These are phyloP conservation scores for Chromera velia DNA, from an alignment of 73 alveolate species.

Conservation along the genomic window DNA sequence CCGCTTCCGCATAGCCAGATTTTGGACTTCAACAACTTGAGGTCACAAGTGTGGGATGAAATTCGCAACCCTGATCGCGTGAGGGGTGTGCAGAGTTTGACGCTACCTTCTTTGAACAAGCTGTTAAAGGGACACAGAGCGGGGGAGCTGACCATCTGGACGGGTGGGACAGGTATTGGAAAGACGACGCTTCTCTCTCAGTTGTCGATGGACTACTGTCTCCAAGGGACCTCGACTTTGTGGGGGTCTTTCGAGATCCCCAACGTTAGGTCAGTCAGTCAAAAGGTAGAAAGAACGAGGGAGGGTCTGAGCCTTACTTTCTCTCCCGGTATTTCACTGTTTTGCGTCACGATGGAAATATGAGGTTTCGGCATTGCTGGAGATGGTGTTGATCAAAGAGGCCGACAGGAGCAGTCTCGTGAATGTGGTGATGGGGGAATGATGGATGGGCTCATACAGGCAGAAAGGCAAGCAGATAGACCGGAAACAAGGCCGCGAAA, in stretches of 20 bases:
- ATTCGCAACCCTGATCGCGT: conserved; percentile 43
- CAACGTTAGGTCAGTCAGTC: conserved; percentile 61
- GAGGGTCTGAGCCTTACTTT: no score
- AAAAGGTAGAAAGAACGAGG: conserved; percentile 53
- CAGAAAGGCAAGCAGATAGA: no score
- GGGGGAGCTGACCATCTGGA: conserved; percentile 74
- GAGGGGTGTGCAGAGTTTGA: conserved; percentile 50
- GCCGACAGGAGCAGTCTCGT: conserved; percentile 30
- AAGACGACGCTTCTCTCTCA: conserved; percentile 76
- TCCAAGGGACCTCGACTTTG: conserved; percentile 64
- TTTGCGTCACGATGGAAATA: no score
- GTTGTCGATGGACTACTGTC: conserved; percentile 62
- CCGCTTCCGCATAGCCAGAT: conserved; percentile 56
- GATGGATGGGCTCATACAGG: no score
- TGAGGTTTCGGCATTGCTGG: no score
- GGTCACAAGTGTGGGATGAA: conserved; percentile 32
- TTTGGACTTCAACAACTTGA: conserved; percentile 51
- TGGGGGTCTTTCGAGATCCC: conserved; percentile 86
- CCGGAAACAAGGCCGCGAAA: no score
- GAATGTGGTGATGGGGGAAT: no score
- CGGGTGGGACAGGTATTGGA: conserved; percentile 88
- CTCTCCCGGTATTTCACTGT: no score
- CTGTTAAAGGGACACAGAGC: conserved; percentile 67
- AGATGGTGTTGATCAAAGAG: conserved; percentile 48
- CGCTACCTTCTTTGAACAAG: conserved; percentile 56